Evolutionary conservation across 106 monocot species (phyloP).

Genomic region (Acorus gramineus): DNA sequence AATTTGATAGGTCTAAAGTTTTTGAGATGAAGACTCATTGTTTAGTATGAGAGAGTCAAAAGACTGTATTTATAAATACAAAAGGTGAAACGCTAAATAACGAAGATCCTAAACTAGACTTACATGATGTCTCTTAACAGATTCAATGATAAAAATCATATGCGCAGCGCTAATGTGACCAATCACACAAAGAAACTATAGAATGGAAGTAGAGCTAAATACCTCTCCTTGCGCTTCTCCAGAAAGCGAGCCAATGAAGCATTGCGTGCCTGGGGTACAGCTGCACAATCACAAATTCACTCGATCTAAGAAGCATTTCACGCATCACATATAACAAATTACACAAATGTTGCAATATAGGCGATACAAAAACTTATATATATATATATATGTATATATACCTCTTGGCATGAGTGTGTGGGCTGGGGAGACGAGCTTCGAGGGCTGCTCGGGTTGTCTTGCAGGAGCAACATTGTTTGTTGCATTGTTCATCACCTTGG

Average conservation of each 20-base stretch:
- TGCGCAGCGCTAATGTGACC: too few species aligned
- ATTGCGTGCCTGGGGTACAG: conserved; percentile 76
- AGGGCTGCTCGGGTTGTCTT: conserved; percentile 7
- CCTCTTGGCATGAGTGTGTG: conserved; percentile 26
- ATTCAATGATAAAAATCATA: too few species aligned
- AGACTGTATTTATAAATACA: too few species aligned
- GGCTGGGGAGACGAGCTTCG: not conserved
- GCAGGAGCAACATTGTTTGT: conserved; percentile 1
- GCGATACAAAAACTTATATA: not conserved
- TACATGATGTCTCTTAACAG: too few species aligned
- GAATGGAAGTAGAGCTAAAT: not conserved
- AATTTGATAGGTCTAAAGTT: too few species aligned
- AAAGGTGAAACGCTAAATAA: too few species aligned
- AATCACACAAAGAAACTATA: too few species aligned
- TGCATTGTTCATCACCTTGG: conserved; percentile 8
- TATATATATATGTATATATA: not conserved
- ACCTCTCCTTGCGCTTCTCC: conserved; percentile 95
- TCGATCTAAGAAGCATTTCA: not conserved
- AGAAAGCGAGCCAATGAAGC: conserved; percentile 79
- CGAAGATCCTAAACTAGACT: too few species aligned
- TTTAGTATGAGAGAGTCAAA: too few species aligned
- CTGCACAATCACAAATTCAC: conserved; percentile 27
- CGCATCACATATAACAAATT: not conserved
- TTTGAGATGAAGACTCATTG: too few species aligned
- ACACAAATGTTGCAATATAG: not conserved